phyloP scores from a whole-genome alignment of 129 eudicot genomes.

The Sambucus nigra region DNA sequence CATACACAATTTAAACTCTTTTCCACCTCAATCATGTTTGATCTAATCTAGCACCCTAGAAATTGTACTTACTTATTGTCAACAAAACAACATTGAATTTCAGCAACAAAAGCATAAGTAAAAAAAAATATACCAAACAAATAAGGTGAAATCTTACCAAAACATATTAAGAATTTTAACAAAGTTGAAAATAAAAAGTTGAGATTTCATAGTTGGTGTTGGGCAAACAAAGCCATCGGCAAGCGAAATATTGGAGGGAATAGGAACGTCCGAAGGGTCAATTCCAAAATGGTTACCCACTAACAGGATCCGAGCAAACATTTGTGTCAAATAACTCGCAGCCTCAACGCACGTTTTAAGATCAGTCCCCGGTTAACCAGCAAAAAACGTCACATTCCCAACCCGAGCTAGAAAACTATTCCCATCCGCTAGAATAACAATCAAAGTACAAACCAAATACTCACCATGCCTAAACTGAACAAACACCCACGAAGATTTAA shows the following conservation, averaged over 20 bases:
- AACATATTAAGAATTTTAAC: neutral
- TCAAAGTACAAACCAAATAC: constrained; percentile 64
- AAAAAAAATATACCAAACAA: neutral
- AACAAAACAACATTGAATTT: no score
- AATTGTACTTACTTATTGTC: no score
- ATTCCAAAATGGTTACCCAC: constrained; percentile 88
- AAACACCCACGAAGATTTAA: constrained; percentile 65
- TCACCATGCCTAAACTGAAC: constrained; percentile 86
- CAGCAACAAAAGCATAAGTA: neutral
- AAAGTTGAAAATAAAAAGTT: neutral
- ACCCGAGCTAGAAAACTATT: constrained; percentile 54
- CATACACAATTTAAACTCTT: no score
- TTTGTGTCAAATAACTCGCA: constrained; percentile 74
- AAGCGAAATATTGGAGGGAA: constrained; percentile 62
- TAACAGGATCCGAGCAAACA: constrained; percentile 46
- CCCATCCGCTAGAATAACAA: constrained; percentile 75
- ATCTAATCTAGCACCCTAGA: no score
- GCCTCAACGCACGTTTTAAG: constrained; percentile 69
- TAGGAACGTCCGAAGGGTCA: constrained; percentile 42
- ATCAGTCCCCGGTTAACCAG: constrained; percentile 79
- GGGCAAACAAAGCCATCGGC: constrained; percentile 87
- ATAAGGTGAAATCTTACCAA: neutral
- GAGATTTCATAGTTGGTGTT: constrained; percentile 48
- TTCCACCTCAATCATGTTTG: no score
- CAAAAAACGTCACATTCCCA: constrained; percentile 72